Evolutionary conservation across 2,329 filamentous ascomycete genomes (phyloP).

Genomic region (Xylariales sp.): DNA sequence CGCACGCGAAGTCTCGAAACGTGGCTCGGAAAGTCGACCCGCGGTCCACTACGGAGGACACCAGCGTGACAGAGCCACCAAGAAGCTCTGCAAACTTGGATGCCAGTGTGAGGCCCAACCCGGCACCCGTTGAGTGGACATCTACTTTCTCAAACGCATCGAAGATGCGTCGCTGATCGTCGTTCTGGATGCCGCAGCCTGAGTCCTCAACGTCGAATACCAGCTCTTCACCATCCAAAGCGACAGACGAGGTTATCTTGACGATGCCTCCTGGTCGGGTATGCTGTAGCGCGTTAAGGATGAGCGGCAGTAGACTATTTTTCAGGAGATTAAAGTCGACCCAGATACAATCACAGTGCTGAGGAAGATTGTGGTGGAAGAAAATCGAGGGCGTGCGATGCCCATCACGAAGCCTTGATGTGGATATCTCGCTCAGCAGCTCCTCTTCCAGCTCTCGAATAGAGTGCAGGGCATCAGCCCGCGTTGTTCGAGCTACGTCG

Average conservation of each 20-base stretch:
- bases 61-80: conserved; percentile 2
- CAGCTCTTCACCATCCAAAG: background rate
- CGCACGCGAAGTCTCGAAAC: too few species aligned
- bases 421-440: conserved; percentile 2
- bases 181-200: conserved; percentile 4
- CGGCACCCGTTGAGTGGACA: conserved; percentile 5
- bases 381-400: conserved; percentile 5
- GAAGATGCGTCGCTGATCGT: conserved; percentile 3
- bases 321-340: conserved; percentile 4
- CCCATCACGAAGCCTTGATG: background rate
- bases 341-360: background rate
- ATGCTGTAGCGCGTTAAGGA: conserved; percentile 6
- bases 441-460: conserved; percentile 3
- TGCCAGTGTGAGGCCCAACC: conserved; percentile 6
- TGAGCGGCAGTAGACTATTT: conserved; percentile 3
- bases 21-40: conserved; percentile 7
- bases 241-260: background rate
- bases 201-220: conserved; percentile 6
- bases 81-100: conserved; percentile 5
- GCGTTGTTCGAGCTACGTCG: background rate
- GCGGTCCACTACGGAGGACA: conserved; percentile 1
- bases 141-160: conserved; percentile 9
- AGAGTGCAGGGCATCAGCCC: conserved; percentile 4
- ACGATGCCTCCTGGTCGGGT: conserved; percentile 1
- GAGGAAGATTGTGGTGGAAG: conserved; percentile 2